Evolutionary conservation across 148 eudicot genomes (phyloP), one percentile per base, ranked within the genome.

Genomic region (Agrostemma githago): DNA sequence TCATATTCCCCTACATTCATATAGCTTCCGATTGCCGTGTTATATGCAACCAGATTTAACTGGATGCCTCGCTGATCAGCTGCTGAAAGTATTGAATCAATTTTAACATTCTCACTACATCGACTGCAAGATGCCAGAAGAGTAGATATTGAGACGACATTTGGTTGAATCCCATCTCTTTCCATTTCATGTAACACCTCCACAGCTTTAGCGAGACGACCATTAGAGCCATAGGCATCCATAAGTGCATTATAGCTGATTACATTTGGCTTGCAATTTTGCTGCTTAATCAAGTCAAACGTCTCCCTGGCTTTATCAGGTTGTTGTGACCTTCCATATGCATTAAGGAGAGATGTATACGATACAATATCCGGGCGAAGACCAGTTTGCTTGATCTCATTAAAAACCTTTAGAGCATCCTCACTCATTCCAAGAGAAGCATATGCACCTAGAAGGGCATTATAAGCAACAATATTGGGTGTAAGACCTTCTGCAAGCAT

Each of bases 91-190:
- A 94, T 79, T 5, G 90, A 87, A 72, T 94, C 96, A 68, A 92
- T 92, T 75, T 91, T 91, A 76, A 88, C 88, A 74, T 88, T 88
- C 74, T 88, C 84, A 81, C 88, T 83, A 80, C 87, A 88, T 12
- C 93, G 96, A 68, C 97, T 95, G 82, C 97, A 89, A 21, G 96
- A 91, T 71, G 98, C 90, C 88, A 94, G 83, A 73, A 94, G 87
- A 73, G 91, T 84, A 77, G 88, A 81, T 82, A 94, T 86, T 67
- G 98, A 86, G 76, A 94, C 98, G 66, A 94, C 85, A 76, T 94
- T 94, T 71, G 98, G 98, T 68, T 82, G 84, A 69, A 91, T 75
- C 4, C 91, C 93, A 16, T 74, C 86, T 63, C 82, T 68, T 83
- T 94, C 98, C 98, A 94, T 94, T 64, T 89, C 98, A 73, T 75